Conservation (phyloP, 78 protist genomes). For the Chrysochromulina tobinii region DNA sequence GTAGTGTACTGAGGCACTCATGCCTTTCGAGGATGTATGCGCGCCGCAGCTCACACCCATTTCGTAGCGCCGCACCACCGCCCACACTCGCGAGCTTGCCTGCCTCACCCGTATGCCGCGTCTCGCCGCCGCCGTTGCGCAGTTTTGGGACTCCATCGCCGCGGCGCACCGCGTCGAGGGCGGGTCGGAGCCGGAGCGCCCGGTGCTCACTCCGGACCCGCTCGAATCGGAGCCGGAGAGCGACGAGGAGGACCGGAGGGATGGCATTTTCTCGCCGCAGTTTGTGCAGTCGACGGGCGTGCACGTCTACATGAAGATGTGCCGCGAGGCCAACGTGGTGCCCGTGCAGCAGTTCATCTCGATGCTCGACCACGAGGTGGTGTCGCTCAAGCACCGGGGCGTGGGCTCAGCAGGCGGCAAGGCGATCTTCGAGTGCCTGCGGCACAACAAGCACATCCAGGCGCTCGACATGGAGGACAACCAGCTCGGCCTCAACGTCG, state of each 20-base stretch:
- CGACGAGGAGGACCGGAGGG: neutral
- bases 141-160: neutral
- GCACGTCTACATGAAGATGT: neutral
- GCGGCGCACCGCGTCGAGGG: neutral
- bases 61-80: too few relatives aligned
- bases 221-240: neutral
- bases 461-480: neutral
- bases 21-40: too few relatives aligned
- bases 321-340: neutral
- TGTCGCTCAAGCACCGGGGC: neutral
- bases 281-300: neutral
- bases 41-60: too few relatives aligned
- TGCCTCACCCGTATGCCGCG: too few relatives aligned
- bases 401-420: neutral
- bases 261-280: neutral
- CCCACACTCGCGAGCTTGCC: too few relatives aligned
- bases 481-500: neutral
- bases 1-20: too few relatives aligned
- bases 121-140: too few relatives aligned
- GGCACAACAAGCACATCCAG: neutral
- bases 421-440: neutral
- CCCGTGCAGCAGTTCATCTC: conserved; percentile 1
- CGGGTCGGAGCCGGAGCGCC: neutral
- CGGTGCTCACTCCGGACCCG: neutral
- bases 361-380: neutral